Base-by-base conservation (phyloP, 2,329 filamentous ascomycete species). In the Trichoderma sp. region DNA sequence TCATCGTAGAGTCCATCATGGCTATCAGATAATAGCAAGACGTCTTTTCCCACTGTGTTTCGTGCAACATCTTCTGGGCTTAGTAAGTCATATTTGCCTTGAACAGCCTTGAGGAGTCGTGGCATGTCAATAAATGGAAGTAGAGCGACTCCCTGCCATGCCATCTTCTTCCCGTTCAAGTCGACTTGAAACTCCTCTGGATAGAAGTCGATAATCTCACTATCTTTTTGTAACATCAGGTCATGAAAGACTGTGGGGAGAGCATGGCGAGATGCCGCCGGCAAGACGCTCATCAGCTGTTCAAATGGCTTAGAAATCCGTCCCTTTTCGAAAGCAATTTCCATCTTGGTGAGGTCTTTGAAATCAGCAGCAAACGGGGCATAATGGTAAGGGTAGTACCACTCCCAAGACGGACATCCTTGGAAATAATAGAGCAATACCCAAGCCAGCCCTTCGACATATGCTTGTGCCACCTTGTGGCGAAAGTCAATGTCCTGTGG, bases 311-410 rank as follows among this genome's bases (percentile, higher is more conserved):
- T 91, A 74, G 97, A 97, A 4, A 93, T 92, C 59, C 85, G 88
- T 13, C 95, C 95, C 79, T 94, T 93, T 69, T 93, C 87, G 74
- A 99, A 99, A 21, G 86, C 83, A 72, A 97, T 88, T 37, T 91
- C 85, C 84, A 97, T 89, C 73, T 93, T 89, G 64, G 85, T 87
- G 56, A 99, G 85, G 68, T 94, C 90, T 69, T 91, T 90, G 79
- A 99, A 99, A 79, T 99, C 96, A 64, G 94, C 92, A 2, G 96
- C 96, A 77, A 99, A 99, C 4, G 96, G 96, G 1, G 96, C 96
- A 77, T 99, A 99, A 78, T 99, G 96, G 76, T 98, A 97, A 0
- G 96, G 96, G 77, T 97, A 99, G 79, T 96, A 99, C 96, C 96
- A 99, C 64, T 95, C 96, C 96, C 96, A 99, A 0, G 94, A 97